A percentile compares a stretch with the other conserved stretches of the same genome.
These are phyloP conservation scores for Aechmea fasciata DNA, from an alignment of 176 grass and related monocot species.

Conservation along the genomic window DNA sequence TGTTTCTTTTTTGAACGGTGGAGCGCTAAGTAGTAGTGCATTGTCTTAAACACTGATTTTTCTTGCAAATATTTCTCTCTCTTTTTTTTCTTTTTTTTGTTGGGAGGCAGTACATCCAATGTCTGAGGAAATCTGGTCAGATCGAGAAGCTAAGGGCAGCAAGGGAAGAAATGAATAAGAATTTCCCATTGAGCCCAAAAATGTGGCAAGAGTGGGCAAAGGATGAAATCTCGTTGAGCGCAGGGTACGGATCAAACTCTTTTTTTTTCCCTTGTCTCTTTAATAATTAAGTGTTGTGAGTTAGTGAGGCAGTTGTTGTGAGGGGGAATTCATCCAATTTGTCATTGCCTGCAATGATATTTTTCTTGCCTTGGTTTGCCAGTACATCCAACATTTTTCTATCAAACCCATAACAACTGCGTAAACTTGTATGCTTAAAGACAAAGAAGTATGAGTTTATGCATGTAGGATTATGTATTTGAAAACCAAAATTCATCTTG, in stretches of 20 bases:
- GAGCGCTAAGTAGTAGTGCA: background rate
- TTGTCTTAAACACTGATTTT: background rate
- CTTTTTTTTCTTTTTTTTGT: slow-evolving; percentile 7
- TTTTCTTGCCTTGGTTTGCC: too few relatives aligned
- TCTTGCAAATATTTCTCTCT: background rate
- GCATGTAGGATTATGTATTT: background rate
- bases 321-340: too few relatives aligned
- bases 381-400: too few relatives aligned
- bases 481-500: background rate
- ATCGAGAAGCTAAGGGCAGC: slow-evolving; percentile 60
- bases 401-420: too few relatives aligned
- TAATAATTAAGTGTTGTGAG: too few relatives aligned
- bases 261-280: slow-evolving; percentile 11
- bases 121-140: slow-evolving; percentile 71
- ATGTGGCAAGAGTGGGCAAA: slow-evolving; percentile 90
- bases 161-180: slow-evolving; percentile 75
- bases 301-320: too few relatives aligned
- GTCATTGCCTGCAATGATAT: too few relatives aligned
- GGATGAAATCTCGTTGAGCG: slow-evolving; percentile 69
- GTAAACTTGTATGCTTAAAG: too few relatives aligned
- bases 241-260: slow-evolving; percentile 27
- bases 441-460: background rate
- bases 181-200: slow-evolving; percentile 63
- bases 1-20: background rate
- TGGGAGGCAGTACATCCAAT: slow-evolving; percentile 55